Conservation (phyloP, 1,139 yeast species). For the Suhomyces panamericanus region DNA sequence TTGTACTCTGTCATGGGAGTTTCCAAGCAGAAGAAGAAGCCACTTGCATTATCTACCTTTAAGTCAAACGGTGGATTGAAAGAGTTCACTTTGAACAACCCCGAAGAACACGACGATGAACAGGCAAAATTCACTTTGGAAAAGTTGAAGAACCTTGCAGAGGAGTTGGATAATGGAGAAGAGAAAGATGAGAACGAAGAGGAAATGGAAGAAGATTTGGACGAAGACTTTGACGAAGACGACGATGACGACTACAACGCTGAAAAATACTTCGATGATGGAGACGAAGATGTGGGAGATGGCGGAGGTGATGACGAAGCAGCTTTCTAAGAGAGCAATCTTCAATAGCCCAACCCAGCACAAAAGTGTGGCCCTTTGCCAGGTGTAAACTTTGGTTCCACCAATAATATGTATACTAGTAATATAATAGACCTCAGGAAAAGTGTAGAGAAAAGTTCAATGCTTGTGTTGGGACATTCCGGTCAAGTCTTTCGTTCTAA, state of each 20-base stretch:
- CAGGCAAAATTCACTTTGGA: conserved; percentile 52
- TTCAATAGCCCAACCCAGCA: not conserved
- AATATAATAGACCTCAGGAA: not conserved
- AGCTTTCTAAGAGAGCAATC: conserved; percentile 13
- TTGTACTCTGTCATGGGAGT: conserved; percentile 75
- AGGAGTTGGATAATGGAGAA: conserved; percentile 48
- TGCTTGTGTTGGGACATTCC: too few relatives aligned
- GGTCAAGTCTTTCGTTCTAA: too few relatives aligned
- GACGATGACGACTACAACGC: conserved; percentile 66
- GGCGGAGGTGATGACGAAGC: conserved; percentile 70
- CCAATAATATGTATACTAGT: not conserved
- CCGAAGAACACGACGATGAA: conserved; percentile 30
- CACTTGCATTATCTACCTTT: conserved; percentile 52
- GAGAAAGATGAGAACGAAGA: conserved; percentile 42
- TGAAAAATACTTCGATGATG: conserved; percentile 61
- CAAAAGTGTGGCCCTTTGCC: too few relatives aligned
- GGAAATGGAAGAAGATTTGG: conserved; percentile 51
- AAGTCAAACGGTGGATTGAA: conserved; percentile 49
- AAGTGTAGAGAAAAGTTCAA: too few relatives aligned
- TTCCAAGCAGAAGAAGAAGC: conserved; percentile 51
- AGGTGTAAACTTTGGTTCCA: not conserved
- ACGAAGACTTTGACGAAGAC: conserved; percentile 63
- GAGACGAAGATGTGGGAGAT: conserved; percentile 75
- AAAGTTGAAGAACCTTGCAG: conserved; percentile 60
- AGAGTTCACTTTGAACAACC: conserved; percentile 30